A percentile compares a stretch with the other conserved stretches of the same genome.
These are phyloP conservation scores for Saccharata proteae DNA, from an alignment of 2,329 filamentous ascomycete genomes.

Conservation along the genomic window DNA sequence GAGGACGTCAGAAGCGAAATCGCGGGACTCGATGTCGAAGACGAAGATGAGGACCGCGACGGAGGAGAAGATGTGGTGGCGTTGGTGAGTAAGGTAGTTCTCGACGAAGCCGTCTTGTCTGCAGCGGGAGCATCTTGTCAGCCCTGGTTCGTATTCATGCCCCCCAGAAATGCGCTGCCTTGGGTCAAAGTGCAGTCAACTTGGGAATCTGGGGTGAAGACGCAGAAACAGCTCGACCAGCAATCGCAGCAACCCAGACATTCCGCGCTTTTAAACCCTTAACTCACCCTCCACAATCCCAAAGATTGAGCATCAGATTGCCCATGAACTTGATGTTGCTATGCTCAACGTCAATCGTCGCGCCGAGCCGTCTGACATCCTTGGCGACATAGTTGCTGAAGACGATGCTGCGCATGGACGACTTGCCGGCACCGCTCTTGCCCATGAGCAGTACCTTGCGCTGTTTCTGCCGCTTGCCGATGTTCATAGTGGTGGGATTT, in stretches of 20 bases:
- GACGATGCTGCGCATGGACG: conserved; percentile 96
- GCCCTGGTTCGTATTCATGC: too few relatives aligned
- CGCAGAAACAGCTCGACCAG: neutral
- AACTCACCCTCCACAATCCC: conserved; percentile 91
- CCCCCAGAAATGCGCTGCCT: too few relatives aligned
- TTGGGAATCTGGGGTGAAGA: neutral
- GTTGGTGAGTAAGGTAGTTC: conserved; percentile 91
- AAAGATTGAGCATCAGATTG: conserved; percentile 91
- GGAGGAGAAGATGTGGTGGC: conserved; percentile 90
- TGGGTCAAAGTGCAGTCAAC: too few relatives aligned
- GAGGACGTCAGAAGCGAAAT: conserved; percentile 83
- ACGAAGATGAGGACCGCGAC: conserved; percentile 98
- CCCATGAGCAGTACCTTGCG: conserved; percentile 53
- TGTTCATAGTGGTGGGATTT: conserved; percentile 24
- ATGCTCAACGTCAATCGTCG: conserved; percentile 96
- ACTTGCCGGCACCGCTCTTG: conserved; percentile 94
- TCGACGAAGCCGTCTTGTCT: conserved; percentile 98
- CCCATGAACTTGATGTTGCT: conserved; percentile 98
- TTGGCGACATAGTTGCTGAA: conserved; percentile 98
- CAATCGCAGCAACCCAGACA: neutral
- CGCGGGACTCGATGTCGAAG: conserved; percentile 94
- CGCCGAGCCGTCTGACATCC: conserved; percentile 82
- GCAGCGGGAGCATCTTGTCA: too few relatives aligned
- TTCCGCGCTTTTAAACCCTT: too few relatives aligned
- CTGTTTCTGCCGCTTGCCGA: conserved; percentile 38